Evolutionary conservation across 2,329 filamentous ascomycete species (phyloP).

Genomic region (Diplodia scrobiculata): DNA sequence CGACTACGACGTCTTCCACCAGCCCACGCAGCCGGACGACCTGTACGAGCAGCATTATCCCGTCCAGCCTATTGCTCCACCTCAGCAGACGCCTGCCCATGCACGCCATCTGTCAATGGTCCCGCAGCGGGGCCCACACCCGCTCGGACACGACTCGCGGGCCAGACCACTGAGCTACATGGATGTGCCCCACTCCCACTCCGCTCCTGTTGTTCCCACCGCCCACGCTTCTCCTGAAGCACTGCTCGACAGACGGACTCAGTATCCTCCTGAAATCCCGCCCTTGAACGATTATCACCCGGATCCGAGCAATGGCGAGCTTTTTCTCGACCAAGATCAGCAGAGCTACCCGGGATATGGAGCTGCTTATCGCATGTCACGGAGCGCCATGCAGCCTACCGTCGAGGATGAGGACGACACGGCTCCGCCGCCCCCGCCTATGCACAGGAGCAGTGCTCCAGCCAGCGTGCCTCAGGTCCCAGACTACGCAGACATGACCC

Average conservation of each 20-base stretch:
- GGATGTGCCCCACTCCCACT: conserved; percentile 49
- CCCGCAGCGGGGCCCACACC: conserved; percentile 33
- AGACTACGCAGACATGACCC: conserved; percentile 36
- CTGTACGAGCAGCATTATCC: conserved; percentile 14
- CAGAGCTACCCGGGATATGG: conserved; percentile 21
- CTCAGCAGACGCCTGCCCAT: conserved; percentile 13
- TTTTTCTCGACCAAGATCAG: conserved; percentile 22
- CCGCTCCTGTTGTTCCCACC: conserved; percentile 42
- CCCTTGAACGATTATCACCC: conserved; percentile 9
- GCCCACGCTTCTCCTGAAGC: conserved; percentile 27
- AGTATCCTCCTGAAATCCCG: conserved; percentile 27
- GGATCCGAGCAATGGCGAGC: neutral
- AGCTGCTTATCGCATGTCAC: conserved; percentile 48
- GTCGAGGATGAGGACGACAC: conserved; percentile 66
- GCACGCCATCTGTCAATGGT: conserved; percentile 25
- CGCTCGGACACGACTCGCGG: conserved; percentile 39
- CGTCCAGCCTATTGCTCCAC: conserved; percentile 20
- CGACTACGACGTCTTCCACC: conserved; percentile 27
- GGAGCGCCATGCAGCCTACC: conserved; percentile 60
- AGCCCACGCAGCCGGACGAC: conserved; percentile 10
- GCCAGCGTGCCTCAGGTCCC: conserved; percentile 31
- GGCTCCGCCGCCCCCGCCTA: conserved; percentile 44
- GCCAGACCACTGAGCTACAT: conserved; percentile 36
- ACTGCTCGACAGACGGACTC: conserved; percentile 4
- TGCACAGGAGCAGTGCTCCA: conserved; percentile 43